Evolutionary conservation across 2,329 filamentous ascomycete genomes (phyloP).

Genomic region (Leptosphaerulina australis): DNA sequence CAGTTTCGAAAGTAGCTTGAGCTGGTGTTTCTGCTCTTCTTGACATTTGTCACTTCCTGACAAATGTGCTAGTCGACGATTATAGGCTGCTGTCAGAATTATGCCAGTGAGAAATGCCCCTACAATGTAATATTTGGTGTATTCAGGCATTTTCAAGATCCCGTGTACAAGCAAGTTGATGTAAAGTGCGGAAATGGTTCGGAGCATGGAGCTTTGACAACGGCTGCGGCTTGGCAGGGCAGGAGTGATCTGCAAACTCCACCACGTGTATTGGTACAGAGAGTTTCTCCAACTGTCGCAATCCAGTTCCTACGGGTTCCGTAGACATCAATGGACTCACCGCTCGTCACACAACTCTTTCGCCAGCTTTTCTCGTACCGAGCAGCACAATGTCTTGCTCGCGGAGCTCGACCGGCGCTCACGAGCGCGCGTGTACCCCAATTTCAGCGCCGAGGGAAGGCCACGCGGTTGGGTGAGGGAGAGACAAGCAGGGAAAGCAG

Average conservation of each 20-base stretch:
- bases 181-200: constrained; percentile 20
- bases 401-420: constrained; percentile 46
- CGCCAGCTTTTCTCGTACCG: constrained; percentile 82
- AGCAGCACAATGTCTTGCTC: constrained; percentile 60
- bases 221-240: constrained; percentile 35
- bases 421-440: constrained; percentile 48
- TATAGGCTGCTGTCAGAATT: constrained; percentile 62
- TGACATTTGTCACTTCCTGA: constrained; percentile 28
- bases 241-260: constrained; percentile 26
- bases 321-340: constrained; percentile 75
- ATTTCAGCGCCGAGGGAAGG: constrained; percentile 39
- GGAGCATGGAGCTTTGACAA: constrained; percentile 29
- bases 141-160: constrained; percentile 40
- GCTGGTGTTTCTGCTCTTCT: constrained; percentile 29
- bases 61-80: constrained; percentile 2
- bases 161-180: constrained; percentile 14
- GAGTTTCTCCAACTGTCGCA: constrained; percentile 24
- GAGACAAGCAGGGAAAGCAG: constrained; percentile 65
- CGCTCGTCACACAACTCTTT: constrained; percentile 77
- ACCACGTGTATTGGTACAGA: constrained; percentile 33
- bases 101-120: constrained; percentile 79
- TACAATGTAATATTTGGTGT: constrained; percentile 64
- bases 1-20: constrained; percentile 27
- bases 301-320: constrained; percentile 13
- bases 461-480: constrained; percentile 36